These are phyloP conservation scores for Linum usitatissimum DNA, from an alignment of 345 rosid genomes.

Conservation along the genomic window DNA sequence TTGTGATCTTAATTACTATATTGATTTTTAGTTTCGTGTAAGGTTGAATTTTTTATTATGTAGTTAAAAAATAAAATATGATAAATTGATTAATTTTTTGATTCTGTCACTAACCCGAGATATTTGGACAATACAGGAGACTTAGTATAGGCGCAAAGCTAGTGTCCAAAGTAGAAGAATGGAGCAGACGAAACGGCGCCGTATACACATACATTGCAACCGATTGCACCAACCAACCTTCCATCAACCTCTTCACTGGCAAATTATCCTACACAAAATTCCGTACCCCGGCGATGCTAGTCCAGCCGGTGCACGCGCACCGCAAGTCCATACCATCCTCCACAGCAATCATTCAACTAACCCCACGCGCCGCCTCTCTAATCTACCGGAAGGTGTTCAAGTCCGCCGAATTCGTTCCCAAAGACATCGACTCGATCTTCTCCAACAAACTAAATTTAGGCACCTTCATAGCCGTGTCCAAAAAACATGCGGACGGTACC, in stretches of 20 bases:
- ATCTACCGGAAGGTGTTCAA: constrained; percentile 35
- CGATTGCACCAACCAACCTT: constrained; percentile 47
- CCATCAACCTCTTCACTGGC: constrained; percentile 53
- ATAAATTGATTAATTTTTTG: no score
- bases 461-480: constrained; percentile 55
- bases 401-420: constrained; percentile 49
- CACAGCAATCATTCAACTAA: constrained; percentile 24
- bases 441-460: constrained; percentile 41
- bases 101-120: no score
- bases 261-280: constrained; percentile 44
- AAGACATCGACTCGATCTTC: constrained; percentile 41
- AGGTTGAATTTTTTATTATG: no score
- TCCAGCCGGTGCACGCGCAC: constrained; percentile 74
- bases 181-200: constrained; percentile 57
- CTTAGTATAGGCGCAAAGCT: constrained; percentile 49
- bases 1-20: no score
- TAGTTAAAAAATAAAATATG: no score
- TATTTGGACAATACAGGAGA: constrained; percentile 35
- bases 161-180: constrained; percentile 43
- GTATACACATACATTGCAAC: constrained; percentile 68
- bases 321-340: constrained; percentile 25
- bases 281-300: constrained; percentile 44
- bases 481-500: constrained; percentile 6
- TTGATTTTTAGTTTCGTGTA: no score
- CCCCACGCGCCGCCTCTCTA: constrained; percentile 22